A percentile compares a stretch with the other conserved stretches of the same genome.
Evolutionary conservation across 768 basidiomycete species (phyloP).

Genomic region (Russula compacta): DNA sequence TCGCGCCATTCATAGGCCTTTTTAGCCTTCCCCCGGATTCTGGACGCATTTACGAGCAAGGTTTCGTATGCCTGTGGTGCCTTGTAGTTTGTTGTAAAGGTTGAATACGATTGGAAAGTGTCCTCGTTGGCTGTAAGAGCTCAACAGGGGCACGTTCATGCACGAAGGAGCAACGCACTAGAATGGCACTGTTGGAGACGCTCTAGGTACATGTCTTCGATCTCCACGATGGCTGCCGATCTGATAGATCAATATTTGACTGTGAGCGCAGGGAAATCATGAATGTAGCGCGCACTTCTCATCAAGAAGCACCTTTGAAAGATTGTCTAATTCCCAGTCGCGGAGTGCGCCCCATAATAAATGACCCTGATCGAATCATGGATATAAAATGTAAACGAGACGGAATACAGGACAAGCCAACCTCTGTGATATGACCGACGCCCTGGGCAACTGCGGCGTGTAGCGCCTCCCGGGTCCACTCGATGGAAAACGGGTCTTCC

Average conservation of each 20-base stretch:
- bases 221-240: constrained; percentile 36
- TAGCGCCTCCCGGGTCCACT: constrained; percentile 54
- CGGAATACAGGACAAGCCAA: constrained; percentile 23
- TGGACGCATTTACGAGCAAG: constrained; percentile 68
- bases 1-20: constrained; percentile 60
- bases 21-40: constrained; percentile 49
- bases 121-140: constrained; percentile 56
- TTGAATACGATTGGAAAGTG: constrained; percentile 79
- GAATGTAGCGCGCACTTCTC: constrained; percentile 36
- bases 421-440: constrained; percentile 54
- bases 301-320: constrained; percentile 38
- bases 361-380: constrained; percentile 42
- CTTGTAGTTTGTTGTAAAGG: constrained; percentile 75
- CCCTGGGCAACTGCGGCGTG: constrained; percentile 47
- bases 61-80: constrained; percentile 70
- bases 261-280: too few relatives aligned
- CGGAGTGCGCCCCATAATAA: constrained; percentile 61
- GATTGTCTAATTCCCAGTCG: constrained; percentile 64
- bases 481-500: constrained; percentile 49
- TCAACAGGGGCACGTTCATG: neutral
- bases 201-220: constrained; percentile 51
- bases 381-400: neutral
- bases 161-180: constrained; percentile 34
- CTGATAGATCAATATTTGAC: constrained; percentile 23
- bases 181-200: constrained; percentile 73